A percentile compares a stretch with the other conserved stretches of the same genome.
These are phyloP conservation scores for Amborella trichopoda DNA, from an alignment of 164 flowering plant genomes.

Conservation along the genomic window DNA sequence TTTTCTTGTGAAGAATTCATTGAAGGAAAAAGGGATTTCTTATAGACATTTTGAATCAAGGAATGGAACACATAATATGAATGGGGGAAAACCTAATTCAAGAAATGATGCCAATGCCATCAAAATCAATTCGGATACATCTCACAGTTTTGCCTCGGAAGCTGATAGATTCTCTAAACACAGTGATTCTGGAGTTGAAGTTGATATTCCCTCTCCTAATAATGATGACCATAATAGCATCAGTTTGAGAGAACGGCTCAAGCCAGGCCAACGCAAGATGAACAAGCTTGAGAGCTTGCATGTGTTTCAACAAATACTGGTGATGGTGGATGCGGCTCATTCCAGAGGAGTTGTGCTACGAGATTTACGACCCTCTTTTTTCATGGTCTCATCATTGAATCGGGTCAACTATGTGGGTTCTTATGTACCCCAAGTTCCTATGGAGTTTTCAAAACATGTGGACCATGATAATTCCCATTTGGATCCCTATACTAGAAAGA, in stretches of 20 bases:
- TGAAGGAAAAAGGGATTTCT: conserved; percentile 68
- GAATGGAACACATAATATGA: conserved; percentile 18
- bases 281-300: conserved; percentile 39
- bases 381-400: conserved; percentile 42
- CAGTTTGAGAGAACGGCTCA: conserved; percentile 65
- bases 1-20: conserved; percentile 51
- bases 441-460: conserved; percentile 5
- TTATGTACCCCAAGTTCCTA: conserved; percentile 9
- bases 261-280: conserved; percentile 20
- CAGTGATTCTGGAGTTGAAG: conserved; percentile 11
- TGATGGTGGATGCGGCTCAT: conserved; percentile 51
- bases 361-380: conserved; percentile 63
- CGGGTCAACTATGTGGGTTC: conserved; percentile 48
- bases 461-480: background rate
- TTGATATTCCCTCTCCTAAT: no score
- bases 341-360: conserved; percentile 46
- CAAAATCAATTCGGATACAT: conserved; percentile 19
- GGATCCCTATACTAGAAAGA: background rate
- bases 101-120: conserved; percentile 12
- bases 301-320: conserved; percentile 64
- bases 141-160: conserved; percentile 13
- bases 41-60: conserved; percentile 20
- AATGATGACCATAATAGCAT: no score
- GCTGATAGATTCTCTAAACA: conserved; percentile 9
- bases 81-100: conserved; percentile 13